Evolutionary conservation across 345 rosid species (phyloP).

Genomic region (Dimocarpus longan): DNA sequence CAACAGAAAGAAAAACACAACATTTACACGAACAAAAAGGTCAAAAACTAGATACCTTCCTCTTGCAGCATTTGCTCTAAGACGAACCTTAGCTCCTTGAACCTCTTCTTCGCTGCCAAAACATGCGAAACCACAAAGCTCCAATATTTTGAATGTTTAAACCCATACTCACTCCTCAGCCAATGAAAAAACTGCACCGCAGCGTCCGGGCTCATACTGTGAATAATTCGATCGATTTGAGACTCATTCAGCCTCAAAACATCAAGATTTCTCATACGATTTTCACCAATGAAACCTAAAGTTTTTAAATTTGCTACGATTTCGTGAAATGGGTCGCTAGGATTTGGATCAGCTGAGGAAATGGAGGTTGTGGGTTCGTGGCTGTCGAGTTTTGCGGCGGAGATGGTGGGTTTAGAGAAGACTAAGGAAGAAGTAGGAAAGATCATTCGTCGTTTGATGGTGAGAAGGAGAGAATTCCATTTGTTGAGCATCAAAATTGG

Average conservation of each 20-base stretch:
- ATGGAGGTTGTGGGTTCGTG: slow-evolving; percentile 22
- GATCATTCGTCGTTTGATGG: slow-evolving; percentile 23
- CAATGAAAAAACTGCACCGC: slow-evolving; percentile 53
- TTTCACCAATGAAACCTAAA: slow-evolving; percentile 46
- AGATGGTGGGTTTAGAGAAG: slow-evolving; percentile 37
- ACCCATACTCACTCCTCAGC: slow-evolving; percentile 52
- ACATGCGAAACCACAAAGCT: slow-evolving; percentile 55
- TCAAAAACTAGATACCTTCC: slow-evolving; percentile 49
- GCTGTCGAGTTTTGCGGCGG: slow-evolving; percentile 36
- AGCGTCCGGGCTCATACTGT: slow-evolving; percentile 45
- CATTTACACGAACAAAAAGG: background rate
- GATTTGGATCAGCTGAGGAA: slow-evolving; percentile 3
- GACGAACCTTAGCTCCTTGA: slow-evolving; percentile 51
- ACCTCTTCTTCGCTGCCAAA: slow-evolving; percentile 51
- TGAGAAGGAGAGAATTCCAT: slow-evolving; percentile 36
- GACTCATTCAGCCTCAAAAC: slow-evolving; percentile 38
- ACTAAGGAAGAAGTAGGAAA: slow-evolving; percentile 33
- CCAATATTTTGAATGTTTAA: slow-evolving; percentile 58
- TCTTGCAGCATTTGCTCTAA: slow-evolving; percentile 52
- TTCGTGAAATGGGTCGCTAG: slow-evolving; percentile 36
- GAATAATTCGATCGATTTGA: slow-evolving; percentile 54
- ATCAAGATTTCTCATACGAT: slow-evolving; percentile 36
- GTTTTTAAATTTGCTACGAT: slow-evolving; percentile 49
- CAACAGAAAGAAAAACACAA: background rate
- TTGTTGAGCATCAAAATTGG: slow-evolving; percentile 48